Percentiles rank a stretch among this genome's conserved stretches.
Conservation (phyloP, 2,329 filamentous ascomycete species). For the Aspergillus jensenii region DNA sequence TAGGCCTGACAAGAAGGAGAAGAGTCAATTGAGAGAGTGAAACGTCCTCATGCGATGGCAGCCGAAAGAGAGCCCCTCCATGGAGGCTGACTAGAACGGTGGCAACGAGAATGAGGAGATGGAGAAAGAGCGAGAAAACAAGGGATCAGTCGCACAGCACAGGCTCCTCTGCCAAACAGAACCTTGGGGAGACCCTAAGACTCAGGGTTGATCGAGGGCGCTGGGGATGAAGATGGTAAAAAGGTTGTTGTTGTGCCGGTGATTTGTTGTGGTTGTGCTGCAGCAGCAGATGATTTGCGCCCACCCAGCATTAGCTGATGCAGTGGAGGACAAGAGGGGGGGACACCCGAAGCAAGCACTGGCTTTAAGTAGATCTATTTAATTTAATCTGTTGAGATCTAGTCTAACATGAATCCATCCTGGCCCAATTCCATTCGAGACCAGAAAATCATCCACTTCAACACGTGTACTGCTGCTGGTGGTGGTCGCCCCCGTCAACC, state of each 20-base stretch:
- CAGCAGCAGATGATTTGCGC: constrained; percentile 22
- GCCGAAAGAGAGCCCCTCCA: constrained; percentile 24
- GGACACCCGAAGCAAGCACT: neutral
- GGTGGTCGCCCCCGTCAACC: constrained; percentile 12
- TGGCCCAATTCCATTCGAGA: constrained; percentile 1
- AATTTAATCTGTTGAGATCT: neutral
- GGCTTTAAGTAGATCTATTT: constrained; percentile 5
- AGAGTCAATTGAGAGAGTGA: constrained; percentile 14
- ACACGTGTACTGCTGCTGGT: constrained; percentile 17
- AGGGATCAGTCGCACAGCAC: constrained; percentile 1
- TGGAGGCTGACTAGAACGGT: constrained; percentile 13
- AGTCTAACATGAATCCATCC: neutral
- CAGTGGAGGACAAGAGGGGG: constrained; percentile 1
- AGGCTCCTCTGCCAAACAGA: constrained; percentile 1
- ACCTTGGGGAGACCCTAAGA: constrained; percentile 1
- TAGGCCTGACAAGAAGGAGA: constrained; percentile 9
- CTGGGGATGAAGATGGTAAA: neutral
- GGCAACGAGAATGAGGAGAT: constrained; percentile 10
- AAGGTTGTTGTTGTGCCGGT: constrained; percentile 2
- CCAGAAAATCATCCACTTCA: constrained; percentile 4
- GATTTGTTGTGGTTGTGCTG: constrained; percentile 7
- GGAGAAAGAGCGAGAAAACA: constrained; percentile 2
- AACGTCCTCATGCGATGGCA: constrained; percentile 19
- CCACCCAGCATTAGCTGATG: constrained; percentile 15
- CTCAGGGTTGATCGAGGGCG: constrained; percentile 1